Evolutionary conservation across 768 basidiomycete genomes (phyloP).

Genomic region (Phaeotremella skinneri): DNA sequence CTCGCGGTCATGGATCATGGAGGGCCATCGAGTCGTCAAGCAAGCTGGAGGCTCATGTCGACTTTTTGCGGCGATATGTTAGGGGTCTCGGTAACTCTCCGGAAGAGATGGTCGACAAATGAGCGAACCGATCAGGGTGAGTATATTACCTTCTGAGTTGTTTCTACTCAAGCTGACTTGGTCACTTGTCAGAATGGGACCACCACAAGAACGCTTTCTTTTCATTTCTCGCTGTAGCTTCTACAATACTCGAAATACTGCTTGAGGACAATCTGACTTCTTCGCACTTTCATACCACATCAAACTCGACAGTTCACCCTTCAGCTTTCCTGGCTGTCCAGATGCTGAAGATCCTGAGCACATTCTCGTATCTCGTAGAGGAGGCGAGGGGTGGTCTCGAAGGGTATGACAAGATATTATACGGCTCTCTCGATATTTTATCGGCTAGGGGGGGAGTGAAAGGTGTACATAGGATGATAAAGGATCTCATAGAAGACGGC

Average conservation of each 20-base stretch:
- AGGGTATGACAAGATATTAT: constrained; percentile 24
- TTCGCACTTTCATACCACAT: background rate
- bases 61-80: constrained; percentile 10
- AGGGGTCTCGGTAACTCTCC: background rate
- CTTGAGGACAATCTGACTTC: background rate
- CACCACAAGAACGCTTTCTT: constrained; percentile 22
- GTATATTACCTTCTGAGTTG: background rate
- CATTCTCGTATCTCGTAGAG: constrained; percentile 16
- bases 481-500: background rate
- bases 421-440: constrained; percentile 28
- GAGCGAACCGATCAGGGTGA: background rate
- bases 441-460: constrained; percentile 4
- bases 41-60: constrained; percentile 15
- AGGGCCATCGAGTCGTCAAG: constrained; percentile 17
- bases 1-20: constrained; percentile 19
- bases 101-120: background rate
- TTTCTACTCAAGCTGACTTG: background rate
- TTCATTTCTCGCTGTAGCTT: constrained; percentile 21
- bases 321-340: constrained; percentile 7
- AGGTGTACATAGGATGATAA: constrained; percentile 1
- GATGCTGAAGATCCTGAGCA: constrained; percentile 14
- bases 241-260: constrained; percentile 18
- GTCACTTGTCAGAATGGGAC: constrained; percentile 7
- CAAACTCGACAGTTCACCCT: background rate
- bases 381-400: constrained; percentile 18